These are phyloP conservation scores for Tylopilus sp. DNA, from an alignment of 1,284 basidiomycete species.

Conservation along the genomic window DNA sequence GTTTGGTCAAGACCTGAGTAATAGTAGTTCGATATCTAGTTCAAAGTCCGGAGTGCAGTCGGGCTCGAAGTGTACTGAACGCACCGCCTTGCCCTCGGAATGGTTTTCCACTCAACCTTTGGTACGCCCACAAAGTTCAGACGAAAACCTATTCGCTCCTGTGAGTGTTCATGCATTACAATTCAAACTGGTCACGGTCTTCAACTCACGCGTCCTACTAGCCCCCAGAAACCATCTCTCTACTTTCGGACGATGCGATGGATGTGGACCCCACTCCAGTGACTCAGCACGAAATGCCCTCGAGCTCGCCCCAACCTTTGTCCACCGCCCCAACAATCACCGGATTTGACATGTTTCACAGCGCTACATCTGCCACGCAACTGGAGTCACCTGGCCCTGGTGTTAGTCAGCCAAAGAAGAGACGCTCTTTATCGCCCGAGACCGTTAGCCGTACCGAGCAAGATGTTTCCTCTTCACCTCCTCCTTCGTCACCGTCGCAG, in stretches of 20 bases:
- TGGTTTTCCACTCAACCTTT: slow-evolving; percentile 46
- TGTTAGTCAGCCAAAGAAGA: slow-evolving; percentile 53
- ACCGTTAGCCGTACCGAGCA: slow-evolving; percentile 37
- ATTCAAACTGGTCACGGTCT: not conserved
- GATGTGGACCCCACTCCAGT: slow-evolving; percentile 58
- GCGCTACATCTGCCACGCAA: slow-evolving; percentile 48
- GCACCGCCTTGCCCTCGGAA: slow-evolving; percentile 56
- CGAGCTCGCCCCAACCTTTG: slow-evolving; percentile 39
- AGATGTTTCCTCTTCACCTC: slow-evolving; percentile 54
- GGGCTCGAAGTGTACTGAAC: slow-evolving; percentile 51
- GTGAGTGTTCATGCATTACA: slow-evolving; percentile 26
- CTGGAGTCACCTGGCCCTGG: slow-evolving; percentile 37
- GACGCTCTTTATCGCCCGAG: slow-evolving; percentile 67
- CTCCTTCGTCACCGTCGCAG: slow-evolving; percentile 61
- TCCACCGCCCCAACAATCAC: slow-evolving; percentile 53
- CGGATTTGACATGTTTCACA: slow-evolving; percentile 61
- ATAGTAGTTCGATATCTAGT: slow-evolving; percentile 32
- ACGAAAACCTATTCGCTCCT: slow-evolving; percentile 29
- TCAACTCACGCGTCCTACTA: slow-evolving; percentile 23
- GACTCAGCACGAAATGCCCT: slow-evolving; percentile 28
- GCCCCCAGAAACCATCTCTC: slow-evolving; percentile 38
- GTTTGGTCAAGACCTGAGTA: slow-evolving; percentile 71
- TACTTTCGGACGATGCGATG: slow-evolving; percentile 62
- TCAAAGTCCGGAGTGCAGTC: slow-evolving; percentile 40
- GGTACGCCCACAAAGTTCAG: slow-evolving; percentile 23